A percentile compares a stretch with the other conserved stretches of the same genome.
These are phyloP conservation scores for Heliamphora pulchella DNA, from an alignment of 179 eudicot genomes.

Conservation along the genomic window DNA sequence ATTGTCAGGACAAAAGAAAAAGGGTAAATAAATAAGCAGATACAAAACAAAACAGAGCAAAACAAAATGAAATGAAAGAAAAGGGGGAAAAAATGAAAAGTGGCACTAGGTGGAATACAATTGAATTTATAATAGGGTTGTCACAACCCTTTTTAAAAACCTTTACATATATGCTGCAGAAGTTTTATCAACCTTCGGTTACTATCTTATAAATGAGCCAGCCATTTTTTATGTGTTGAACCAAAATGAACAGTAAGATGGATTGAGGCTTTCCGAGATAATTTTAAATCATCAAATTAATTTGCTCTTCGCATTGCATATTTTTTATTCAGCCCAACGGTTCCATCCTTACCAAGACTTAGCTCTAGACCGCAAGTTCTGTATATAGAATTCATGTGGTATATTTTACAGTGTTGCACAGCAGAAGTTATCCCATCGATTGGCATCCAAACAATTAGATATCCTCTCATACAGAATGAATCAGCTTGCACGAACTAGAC, in stretches of 20 bases:
- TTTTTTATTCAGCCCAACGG: not conserved
- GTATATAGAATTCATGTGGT: not conserved
- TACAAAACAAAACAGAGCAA: not conserved
- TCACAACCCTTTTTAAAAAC: not conserved
- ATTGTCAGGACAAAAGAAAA: not conserved
- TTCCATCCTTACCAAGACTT: not conserved
- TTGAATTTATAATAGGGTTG: not conserved
- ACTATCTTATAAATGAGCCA: not conserved
- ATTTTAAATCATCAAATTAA: not conserved
- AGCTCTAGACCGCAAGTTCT: not conserved
- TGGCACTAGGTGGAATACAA: not conserved
- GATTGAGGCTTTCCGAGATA: not conserved
- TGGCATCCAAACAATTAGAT: not conserved
- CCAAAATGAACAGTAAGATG: not conserved
- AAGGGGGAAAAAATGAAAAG: not conserved
- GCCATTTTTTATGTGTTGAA: not conserved
- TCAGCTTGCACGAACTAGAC: constrained; percentile 5
- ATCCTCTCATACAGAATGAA: not conserved
- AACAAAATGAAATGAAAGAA: not conserved
- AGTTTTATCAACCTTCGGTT: not conserved
- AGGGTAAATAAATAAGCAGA: not conserved
- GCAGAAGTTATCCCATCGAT: not conserved
- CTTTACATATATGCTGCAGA: not conserved
- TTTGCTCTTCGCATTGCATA: not conserved
- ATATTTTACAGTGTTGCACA: too few relatives aligned